These are phyloP conservation scores for Malus orientalis DNA, from an alignment of 306 rosid genomes.

Conservation along the genomic window DNA sequence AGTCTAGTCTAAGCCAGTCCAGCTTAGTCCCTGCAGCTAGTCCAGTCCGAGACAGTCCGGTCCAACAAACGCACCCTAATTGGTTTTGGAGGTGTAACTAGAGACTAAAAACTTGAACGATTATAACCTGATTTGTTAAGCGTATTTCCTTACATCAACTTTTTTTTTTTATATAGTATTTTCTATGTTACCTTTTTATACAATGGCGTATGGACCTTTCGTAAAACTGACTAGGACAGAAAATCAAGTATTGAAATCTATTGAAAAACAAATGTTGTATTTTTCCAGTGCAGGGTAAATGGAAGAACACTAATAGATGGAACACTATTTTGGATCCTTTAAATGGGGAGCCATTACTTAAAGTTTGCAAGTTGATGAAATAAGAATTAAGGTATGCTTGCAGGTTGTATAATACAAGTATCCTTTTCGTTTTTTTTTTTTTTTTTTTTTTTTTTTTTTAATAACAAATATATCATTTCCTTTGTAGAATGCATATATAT, in stretches of 20 bases:
- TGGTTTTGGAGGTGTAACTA: neutral
- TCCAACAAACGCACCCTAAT: neutral
- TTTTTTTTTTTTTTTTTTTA: neutral
- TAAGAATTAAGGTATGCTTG: slow-evolving; percentile 55
- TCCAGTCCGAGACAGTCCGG: too few species aligned
- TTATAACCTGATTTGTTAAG: neutral
- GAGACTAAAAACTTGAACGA: neutral
- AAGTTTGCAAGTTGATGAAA: slow-evolving; percentile 60
- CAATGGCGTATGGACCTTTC: neutral
- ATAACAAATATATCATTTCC: too few species aligned
- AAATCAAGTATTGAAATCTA: neutral
- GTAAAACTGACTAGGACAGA: neutral
- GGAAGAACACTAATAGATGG: slow-evolving; percentile 60
- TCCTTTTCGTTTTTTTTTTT: neutral
- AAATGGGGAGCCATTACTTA: slow-evolving; percentile 88
- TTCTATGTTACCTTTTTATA: neutral
- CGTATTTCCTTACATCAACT: neutral
- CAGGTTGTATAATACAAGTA: neutral
- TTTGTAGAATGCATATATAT: too few species aligned
- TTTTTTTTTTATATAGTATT: neutral
- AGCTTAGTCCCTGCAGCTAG: too few species aligned
- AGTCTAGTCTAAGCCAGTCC: too few species aligned
- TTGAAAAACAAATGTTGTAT: slow-evolving; percentile 4
- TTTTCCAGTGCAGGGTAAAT: slow-evolving; percentile 84
- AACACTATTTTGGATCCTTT: slow-evolving; percentile 73